Evolutionary conservation across 78 protist genomes (phyloP).

Genomic region (Creolimax fragrantissima): DNA sequence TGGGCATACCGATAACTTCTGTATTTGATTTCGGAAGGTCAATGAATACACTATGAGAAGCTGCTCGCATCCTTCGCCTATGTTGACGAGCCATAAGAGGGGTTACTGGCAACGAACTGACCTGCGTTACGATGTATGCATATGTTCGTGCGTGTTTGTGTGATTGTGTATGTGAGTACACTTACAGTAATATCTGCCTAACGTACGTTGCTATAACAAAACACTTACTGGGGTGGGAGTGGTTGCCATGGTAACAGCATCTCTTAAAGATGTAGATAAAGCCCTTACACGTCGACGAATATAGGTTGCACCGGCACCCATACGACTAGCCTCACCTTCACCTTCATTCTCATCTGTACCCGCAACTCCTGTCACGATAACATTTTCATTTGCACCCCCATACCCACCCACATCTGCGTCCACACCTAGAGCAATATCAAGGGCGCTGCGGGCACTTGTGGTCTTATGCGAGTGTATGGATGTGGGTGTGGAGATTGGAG

Average conservation of each 20-base stretch:
- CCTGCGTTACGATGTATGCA: background rate
- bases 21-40: no score
- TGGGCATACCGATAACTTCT: no score
- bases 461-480: background rate
- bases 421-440: background rate
- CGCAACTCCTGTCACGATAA: background rate
- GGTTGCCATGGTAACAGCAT: background rate
- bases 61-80: no score
- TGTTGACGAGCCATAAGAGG: no score
- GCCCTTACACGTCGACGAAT: background rate
- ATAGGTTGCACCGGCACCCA: no score
- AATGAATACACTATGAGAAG: no score
- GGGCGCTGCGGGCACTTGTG: background rate
- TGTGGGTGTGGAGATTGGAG: background rate
- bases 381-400: no score
- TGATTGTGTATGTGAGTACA: background rate
- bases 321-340: background rate
- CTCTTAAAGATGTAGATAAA: background rate
- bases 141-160: background rate
- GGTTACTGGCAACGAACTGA: no score
- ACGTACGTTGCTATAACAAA: no score
- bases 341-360: background rate
- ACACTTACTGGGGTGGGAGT: background rate
- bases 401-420: background rate
- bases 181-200: no score